Conservation (phyloP, 179 eudicot species). For the Nepenthes alata region DNA sequence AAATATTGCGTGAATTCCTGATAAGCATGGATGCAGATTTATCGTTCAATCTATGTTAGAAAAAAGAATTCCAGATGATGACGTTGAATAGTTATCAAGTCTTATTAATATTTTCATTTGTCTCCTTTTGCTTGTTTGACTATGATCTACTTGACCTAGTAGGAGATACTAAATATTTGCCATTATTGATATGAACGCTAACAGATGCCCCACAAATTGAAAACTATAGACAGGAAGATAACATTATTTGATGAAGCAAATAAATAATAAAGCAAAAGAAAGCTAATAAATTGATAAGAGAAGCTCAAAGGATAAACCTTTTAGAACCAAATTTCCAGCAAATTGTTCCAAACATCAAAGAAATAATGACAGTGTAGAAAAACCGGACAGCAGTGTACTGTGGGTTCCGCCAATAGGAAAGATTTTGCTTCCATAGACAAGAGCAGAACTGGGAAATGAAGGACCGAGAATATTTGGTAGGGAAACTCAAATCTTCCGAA, state of each 20-base stretch:
- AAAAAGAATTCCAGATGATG: no score
- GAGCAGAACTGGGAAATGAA: slow-evolving; percentile 54
- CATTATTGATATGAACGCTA: no score
- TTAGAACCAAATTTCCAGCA: slow-evolving; percentile 90
- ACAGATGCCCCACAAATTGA: no score
- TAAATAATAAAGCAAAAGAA: neutral
- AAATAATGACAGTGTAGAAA: slow-evolving; percentile 79
- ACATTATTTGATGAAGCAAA: neutral
- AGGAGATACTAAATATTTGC: no score
- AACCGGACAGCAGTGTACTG: slow-evolving; percentile 94
- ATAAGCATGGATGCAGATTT: no score
- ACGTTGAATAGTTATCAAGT: no score
- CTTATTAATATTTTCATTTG: no score
- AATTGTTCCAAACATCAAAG: slow-evolving; percentile 88
- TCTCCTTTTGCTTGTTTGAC: no score
- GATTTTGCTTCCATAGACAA: slow-evolving; percentile 87
- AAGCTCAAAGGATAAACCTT: slow-evolving; percentile 32
- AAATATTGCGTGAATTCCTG: no score
- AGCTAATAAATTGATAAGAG: slow-evolving; percentile 1
- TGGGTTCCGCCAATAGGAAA: slow-evolving; percentile 92
- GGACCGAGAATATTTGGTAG: slow-evolving; percentile 60
- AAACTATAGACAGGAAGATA: no score
- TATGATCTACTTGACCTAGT: no score
- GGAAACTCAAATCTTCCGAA: slow-evolving; percentile 56
- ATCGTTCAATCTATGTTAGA: no score